These are phyloP conservation scores for Metschnikowia cubensis DNA, from an alignment of 805 yeast genomes.

Conservation along the genomic window DNA sequence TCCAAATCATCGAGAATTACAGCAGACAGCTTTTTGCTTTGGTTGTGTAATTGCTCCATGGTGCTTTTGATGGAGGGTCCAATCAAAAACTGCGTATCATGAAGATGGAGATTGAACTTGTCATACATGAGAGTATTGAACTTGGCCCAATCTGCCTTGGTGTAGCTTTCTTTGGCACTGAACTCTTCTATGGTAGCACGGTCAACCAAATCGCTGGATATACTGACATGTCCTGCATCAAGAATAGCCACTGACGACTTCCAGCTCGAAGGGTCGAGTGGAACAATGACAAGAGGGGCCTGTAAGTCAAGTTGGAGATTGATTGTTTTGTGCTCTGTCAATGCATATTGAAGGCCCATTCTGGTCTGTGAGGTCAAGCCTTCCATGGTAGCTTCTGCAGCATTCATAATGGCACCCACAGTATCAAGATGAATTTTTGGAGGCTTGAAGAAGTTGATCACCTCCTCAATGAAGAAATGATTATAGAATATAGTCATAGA, in stretches of 20 bases:
- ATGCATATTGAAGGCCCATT: conserved; percentile 86
- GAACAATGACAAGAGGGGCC: conserved; percentile 87
- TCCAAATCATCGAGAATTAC: conserved; percentile 73
- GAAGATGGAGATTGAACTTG: conserved; percentile 67
- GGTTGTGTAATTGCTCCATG: conserved; percentile 60
- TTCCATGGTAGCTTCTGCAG: conserved; percentile 93
- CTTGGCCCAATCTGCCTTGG: conserved; percentile 68
- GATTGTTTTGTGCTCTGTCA: conserved; percentile 90
- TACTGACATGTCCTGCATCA: conserved; percentile 93
- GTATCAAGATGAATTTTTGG: conserved; percentile 85
- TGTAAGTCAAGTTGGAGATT: conserved; percentile 84
- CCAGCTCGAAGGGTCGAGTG: conserved; percentile 74
- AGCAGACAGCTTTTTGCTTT: conserved; percentile 42
- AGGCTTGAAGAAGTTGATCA: conserved; percentile 76
- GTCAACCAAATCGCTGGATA: conserved; percentile 75
- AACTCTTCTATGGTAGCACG: conserved; percentile 63
- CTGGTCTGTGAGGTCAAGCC: conserved; percentile 87
- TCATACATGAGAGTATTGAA: conserved; percentile 85
- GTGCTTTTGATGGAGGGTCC: conserved; percentile 81
- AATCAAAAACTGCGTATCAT: conserved; percentile 83
- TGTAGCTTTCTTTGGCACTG: conserved; percentile 56
- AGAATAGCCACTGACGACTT: conserved; percentile 84
- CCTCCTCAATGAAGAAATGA: conserved; percentile 73
- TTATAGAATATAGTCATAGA: conserved; percentile 91
- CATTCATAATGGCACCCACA: conserved; percentile 83